Evolutionary conservation across 2,329 filamentous ascomycete genomes (phyloP).

Genomic region (Penicillium sp.): DNA sequence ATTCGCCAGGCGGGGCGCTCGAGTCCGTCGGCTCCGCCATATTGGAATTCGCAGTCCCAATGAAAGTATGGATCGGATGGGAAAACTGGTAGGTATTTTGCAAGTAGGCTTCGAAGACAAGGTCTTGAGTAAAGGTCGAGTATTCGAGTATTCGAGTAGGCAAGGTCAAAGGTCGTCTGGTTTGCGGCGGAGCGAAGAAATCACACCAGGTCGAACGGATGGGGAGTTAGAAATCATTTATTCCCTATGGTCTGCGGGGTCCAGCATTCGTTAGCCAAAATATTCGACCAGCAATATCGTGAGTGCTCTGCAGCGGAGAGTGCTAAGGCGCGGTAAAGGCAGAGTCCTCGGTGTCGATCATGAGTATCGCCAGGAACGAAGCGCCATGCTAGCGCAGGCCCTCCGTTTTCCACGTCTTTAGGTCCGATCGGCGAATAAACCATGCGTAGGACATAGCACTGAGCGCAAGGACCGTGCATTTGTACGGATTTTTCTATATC

Average conservation of each 20-base stretch:
- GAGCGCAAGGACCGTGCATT: not conserved
- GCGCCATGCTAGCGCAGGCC: conserved; percentile 2
- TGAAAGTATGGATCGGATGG: not conserved
- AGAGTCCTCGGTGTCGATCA: not conserved
- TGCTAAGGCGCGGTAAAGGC: not conserved
- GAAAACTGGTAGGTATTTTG: not conserved
- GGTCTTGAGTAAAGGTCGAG: conserved; percentile 4
- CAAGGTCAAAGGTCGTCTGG: conserved; percentile 21
- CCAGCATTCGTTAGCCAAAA: conserved; percentile 12
- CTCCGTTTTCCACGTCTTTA: not conserved
- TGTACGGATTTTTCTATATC: not conserved
- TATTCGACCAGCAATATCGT: not conserved
- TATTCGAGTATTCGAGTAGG: conserved; percentile 5
- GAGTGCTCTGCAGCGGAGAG: not conserved
- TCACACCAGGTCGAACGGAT: conserved; percentile 22
- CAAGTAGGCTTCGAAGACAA: not conserved
- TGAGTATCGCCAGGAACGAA: not conserved
- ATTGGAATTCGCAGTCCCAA: conserved; percentile 10
- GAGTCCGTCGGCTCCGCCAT: conserved; percentile 23
- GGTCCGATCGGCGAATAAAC: not conserved
- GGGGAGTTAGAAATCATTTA: conserved; percentile 25
- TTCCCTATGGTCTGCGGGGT: conserved; percentile 15
- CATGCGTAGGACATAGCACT: not conserved
- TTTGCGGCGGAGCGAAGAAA: conserved; percentile 21
- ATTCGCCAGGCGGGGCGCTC: conserved; percentile 16